phyloP scores from a whole-genome alignment of 805 yeast species.

The Millerago galiae region DNA sequence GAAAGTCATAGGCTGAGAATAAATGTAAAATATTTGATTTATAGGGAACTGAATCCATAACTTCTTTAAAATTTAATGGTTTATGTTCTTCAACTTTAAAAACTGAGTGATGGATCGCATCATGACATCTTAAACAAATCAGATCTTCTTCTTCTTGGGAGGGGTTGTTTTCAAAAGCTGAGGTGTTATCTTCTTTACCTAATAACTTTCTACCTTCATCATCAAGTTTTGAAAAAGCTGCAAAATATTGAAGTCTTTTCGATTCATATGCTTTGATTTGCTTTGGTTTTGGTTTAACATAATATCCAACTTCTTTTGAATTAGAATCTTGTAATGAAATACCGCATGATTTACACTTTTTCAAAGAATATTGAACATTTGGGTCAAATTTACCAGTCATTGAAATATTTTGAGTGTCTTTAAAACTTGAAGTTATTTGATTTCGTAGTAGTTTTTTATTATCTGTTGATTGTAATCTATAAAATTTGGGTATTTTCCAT shows the following conservation, averaged over 20 bases:
- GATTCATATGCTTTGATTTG: conserved; percentile 8
- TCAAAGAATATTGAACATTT: conserved; percentile 4
- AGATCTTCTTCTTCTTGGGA: conserved; percentile 5
- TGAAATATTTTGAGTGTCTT: not conserved
- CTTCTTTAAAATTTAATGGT: conserved; percentile 24
- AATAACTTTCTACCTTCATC: conserved; percentile 18
- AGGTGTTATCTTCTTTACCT: not conserved
- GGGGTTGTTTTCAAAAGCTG: not conserved
- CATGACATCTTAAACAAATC: conserved; percentile 51
- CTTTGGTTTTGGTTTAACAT: conserved; percentile 22
- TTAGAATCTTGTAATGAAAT: conserved; percentile 38
- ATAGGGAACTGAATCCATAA: conserved; percentile 32
- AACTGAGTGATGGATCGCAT: conserved; percentile 39
- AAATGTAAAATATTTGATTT: conserved; percentile 50
- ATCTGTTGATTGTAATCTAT: not conserved
- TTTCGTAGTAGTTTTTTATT: not conserved
- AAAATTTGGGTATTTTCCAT: not conserved
- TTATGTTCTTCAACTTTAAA: conserved; percentile 31
- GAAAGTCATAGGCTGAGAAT: conserved; percentile 66
- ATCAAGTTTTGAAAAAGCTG: conserved; percentile 19
- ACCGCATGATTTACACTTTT: conserved; percentile 53
- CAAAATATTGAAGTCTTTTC: conserved; percentile 13
- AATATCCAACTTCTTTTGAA: conserved; percentile 38
- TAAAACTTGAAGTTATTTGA: conserved; percentile 2
- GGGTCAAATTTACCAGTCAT: conserved; percentile 5